These are phyloP conservation scores for Tulasnella sp. DNA, from an alignment of 768 basidiomycete genomes.

Conservation along the genomic window DNA sequence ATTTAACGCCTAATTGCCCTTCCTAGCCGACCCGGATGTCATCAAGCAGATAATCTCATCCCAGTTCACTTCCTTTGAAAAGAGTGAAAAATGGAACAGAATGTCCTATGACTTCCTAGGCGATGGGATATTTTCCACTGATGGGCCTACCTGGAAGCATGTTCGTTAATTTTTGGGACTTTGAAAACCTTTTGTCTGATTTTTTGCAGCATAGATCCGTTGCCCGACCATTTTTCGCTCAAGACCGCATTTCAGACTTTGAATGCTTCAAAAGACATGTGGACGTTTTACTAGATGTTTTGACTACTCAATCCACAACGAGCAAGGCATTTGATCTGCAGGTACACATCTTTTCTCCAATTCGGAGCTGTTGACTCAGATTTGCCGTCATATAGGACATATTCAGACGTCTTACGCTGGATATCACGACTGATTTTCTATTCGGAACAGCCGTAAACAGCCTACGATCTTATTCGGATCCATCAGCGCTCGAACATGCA, in stretches of 20 bases:
- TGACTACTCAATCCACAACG: neutral
- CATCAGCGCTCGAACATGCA: constrained; percentile 39
- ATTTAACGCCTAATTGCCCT: neutral
- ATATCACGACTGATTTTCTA: constrained; percentile 59
- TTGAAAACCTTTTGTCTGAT: neutral
- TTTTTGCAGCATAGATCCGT: constrained; percentile 45
- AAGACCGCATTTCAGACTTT: constrained; percentile 58
- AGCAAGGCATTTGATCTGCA: constrained; percentile 22
- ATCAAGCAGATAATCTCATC: constrained; percentile 51
- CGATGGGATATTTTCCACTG: constrained; percentile 63
- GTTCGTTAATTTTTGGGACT: neutral
- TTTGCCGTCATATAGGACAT: constrained; percentile 37
- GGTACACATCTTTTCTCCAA: constrained; percentile 27
- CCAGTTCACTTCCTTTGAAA: constrained; percentile 55
- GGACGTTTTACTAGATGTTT: constrained; percentile 19
- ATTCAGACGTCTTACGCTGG: constrained; percentile 52
- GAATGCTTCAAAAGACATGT: constrained; percentile 50
- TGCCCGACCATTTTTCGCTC: constrained; percentile 60
- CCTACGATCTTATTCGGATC: constrained; percentile 24
- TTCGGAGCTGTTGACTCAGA: constrained; percentile 26
- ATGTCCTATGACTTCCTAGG: constrained; percentile 33
- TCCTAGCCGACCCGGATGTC: constrained; percentile 31
- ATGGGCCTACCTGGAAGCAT: constrained; percentile 37
- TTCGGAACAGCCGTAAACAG: constrained; percentile 56
- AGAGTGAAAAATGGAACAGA: constrained; percentile 32